Conservation (phyloP, 352 stramenopile species). For the Phytophthora ramorum region DNA sequence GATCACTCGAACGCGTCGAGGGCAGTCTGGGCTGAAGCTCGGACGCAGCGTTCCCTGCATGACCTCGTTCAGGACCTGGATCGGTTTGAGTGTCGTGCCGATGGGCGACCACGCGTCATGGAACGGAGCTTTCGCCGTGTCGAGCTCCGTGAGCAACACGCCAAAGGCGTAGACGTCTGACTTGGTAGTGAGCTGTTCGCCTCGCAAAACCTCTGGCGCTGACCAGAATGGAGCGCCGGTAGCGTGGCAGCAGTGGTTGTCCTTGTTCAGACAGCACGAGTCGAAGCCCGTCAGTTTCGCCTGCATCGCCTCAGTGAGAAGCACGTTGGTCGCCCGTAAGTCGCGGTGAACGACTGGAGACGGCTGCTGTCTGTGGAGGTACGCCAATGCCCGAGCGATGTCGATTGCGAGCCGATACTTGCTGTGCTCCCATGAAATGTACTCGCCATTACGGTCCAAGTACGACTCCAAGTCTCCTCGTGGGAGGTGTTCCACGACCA, state of each 20-base stretch:
- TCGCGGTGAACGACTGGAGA: slow-evolving; percentile 59
- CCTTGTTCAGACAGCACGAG: slow-evolving; percentile 33
- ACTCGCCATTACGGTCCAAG: slow-evolving; percentile 16
- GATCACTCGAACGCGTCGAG: slow-evolving; percentile 44
- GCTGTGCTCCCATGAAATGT: slow-evolving; percentile 24
- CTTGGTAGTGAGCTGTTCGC: slow-evolving; percentile 29
- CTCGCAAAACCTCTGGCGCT: slow-evolving; percentile 43
- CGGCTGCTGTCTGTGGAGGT: slow-evolving; percentile 40
- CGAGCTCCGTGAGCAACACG: slow-evolving; percentile 48
- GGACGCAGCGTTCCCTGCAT: slow-evolving; percentile 55
- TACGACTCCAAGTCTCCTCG: slow-evolving; percentile 32
- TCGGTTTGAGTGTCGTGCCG: slow-evolving; percentile 43
- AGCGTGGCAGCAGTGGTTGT: slow-evolving; percentile 21
- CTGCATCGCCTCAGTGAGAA: slow-evolving; percentile 32
- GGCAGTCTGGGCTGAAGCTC: slow-evolving; percentile 50
- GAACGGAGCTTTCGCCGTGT: slow-evolving; percentile 33
- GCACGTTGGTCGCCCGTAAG: slow-evolving; percentile 43
- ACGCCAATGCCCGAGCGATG: slow-evolving; percentile 41
- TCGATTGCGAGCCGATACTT: slow-evolving; percentile 43
- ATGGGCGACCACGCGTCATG: slow-evolving; percentile 32
- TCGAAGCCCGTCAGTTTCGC: slow-evolving; percentile 56
- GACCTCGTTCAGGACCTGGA: slow-evolving; percentile 52
- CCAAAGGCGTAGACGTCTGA: slow-evolving; percentile 51
- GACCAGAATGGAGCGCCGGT: slow-evolving; percentile 37
- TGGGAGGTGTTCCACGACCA: slow-evolving; percentile 40